Evolutionary conservation across 2,329 filamentous ascomycete species (phyloP), one percentile per base, ranked within the genome.

Genomic region (Diaporthe citriasiana): DNA sequence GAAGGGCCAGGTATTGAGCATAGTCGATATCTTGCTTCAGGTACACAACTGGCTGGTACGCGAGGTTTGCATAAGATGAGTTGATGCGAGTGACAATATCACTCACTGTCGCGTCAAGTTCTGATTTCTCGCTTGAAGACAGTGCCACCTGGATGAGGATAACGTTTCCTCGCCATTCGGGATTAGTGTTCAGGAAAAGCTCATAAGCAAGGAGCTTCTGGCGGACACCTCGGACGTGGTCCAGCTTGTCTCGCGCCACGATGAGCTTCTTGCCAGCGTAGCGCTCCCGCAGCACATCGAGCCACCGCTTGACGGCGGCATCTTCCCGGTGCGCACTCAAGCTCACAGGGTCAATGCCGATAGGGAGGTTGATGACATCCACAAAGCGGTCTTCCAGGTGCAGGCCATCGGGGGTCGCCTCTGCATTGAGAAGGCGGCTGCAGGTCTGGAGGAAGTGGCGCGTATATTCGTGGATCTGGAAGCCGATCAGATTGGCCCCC

Each of bases 61-160:
- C 94, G 66, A 98, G 87, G 35, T 95, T 98, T 9, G 95, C 95
- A 87, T 95, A 95, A 0, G 92, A 92, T 0, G 95, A 97, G 82
- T 98, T 98, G 81, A 98, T 96, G 74, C 96, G 92, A 70, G 95
- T 97, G 76, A 97, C 95, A 81, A 98, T 98, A 81, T 98, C 95
- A 1, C 94, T 95, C 33, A 98, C 93, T 0, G 93, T 94, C 1
- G 94, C 93, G 78, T 97, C 94, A 13, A 98, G 89, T 80, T 98
- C 95, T 27, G 91, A 91, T 81, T 97, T 94, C 81, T 98, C 95
- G 35, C 93, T 95, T 1, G 94, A 94, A 0, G 95, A 97, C 4
- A 97, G 93, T 4, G 95, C 96, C 19, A 98, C 96, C 83, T 98
- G 96, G 73, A 98, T 96, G 75, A 98, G 87, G 38, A 98, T 95